phyloP scores from a whole-genome alignment of 306 rosid species.

The Begonia peltatifolia region DNA sequence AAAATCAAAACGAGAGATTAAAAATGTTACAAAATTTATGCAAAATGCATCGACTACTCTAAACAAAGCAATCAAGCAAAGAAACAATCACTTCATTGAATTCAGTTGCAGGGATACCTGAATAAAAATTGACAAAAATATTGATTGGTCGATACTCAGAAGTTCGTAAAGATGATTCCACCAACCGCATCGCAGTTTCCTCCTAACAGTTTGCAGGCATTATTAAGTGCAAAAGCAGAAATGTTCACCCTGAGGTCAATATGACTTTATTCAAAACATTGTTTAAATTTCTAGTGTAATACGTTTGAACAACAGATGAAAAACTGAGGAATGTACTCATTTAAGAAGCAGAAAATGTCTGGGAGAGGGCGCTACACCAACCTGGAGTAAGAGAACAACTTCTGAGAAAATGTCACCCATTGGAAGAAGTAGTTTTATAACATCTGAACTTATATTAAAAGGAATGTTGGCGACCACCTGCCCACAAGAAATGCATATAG shows the following conservation, averaged over 20 bases:
- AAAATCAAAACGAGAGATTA: constrained; percentile 2
- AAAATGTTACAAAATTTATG: too few species aligned
- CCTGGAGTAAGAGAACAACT: constrained; percentile 81
- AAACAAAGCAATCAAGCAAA: neutral
- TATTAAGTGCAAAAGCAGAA: neutral
- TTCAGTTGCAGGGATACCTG: constrained; percentile 31
- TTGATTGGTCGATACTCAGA: constrained; percentile 76
- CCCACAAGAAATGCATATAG: constrained; percentile 6
- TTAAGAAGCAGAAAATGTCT: too few species aligned
- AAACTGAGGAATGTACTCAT: too few species aligned
- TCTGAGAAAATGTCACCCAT: constrained; percentile 87
- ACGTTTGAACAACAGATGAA: too few species aligned
- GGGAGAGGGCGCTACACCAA: constrained; percentile 8
- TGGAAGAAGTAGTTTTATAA: constrained; percentile 76
- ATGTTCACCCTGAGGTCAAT: neutral
- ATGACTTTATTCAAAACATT: too few species aligned
- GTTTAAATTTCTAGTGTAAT: too few species aligned
- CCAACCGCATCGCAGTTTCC: constrained; percentile 75
- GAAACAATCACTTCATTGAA: neutral
- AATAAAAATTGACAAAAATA: constrained; percentile 65
- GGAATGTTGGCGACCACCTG: constrained; percentile 91
- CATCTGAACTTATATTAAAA: constrained; percentile 70
- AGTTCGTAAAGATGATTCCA: constrained; percentile 48
- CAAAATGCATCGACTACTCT: neutral
- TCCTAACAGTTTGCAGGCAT: constrained; percentile 37